Conservation (phyloP, 306 rosid genomes). For the Trifolium repens region DNA sequence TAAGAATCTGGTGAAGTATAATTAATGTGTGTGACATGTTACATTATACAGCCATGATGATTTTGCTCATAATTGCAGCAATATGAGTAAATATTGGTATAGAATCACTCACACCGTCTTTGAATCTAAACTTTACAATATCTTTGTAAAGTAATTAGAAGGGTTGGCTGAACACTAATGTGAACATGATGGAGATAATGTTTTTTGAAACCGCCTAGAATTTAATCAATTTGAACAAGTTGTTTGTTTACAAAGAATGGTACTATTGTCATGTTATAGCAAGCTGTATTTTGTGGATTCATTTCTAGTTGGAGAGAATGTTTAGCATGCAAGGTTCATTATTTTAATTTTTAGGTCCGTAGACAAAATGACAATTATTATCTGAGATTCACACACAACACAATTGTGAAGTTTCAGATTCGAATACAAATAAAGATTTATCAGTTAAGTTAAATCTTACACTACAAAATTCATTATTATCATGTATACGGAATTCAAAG, state of each 20-base stretch:
- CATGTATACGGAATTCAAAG: no score
- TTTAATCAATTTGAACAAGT: conserved; percentile 8
- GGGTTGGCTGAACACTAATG: conserved; percentile 41
- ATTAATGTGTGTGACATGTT: conserved; percentile 32
- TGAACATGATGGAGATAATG: conserved; percentile 42
- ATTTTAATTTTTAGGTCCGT: no score
- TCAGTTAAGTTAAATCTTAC: no score
- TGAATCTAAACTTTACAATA: conserved; percentile 30
- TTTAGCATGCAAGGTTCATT: conserved; percentile 41
- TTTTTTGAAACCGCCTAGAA: conserved; percentile 47
- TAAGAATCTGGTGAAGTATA: conserved; percentile 56
- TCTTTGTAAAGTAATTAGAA: conserved; percentile 44
- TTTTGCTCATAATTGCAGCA: conserved; percentile 46
- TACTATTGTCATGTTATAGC: conserved; percentile 38
- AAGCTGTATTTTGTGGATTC: conserved; percentile 42
- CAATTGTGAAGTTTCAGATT: no score
- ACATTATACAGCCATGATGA: conserved; percentile 28
- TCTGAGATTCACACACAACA: no score
- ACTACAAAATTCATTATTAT: no score
- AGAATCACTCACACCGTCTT: conserved; percentile 46
- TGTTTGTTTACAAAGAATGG: neutral
- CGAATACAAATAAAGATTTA: no score
- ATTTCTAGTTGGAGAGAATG: conserved; percentile 29
- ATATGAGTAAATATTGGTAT: conserved; percentile 21
- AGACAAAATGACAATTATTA: no score